phyloP scores from a whole-genome alignment of 148 eudicot genomes.

The Rhododendron kiyosumense region DNA sequence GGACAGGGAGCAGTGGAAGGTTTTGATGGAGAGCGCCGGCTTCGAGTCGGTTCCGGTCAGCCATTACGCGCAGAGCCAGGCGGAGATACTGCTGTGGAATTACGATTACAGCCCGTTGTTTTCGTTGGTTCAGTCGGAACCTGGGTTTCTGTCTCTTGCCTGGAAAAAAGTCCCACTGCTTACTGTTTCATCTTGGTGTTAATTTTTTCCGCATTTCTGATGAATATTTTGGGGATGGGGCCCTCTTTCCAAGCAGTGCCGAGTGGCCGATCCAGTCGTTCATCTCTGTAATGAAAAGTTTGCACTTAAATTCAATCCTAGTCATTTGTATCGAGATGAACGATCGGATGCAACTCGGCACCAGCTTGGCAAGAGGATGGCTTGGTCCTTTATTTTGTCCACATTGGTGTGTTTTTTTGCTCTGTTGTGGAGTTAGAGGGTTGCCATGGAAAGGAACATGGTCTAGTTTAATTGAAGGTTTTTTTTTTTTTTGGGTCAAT shows the following conservation, averaged over 20 bases:
- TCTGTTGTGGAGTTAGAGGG: conserved; percentile 3
- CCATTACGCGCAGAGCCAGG: conserved; percentile 85
- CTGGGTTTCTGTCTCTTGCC: conserved; percentile 73
- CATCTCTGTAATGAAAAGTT: too few species aligned
- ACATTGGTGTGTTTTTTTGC: conserved; percentile 1
- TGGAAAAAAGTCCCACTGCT: conserved; percentile 77
- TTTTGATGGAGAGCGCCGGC: conserved; percentile 60
- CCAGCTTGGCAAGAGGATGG: too few species aligned
- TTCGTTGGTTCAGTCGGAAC: conserved; percentile 41
- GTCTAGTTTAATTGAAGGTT: background rate
- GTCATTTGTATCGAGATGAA: too few species aligned
- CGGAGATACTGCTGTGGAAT: conserved; percentile 66
- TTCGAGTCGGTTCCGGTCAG: conserved; percentile 59
- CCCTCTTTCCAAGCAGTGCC: too few species aligned
- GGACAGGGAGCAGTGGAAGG: conserved; percentile 60
- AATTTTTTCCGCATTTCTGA: background rate
- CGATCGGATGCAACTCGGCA: too few species aligned
- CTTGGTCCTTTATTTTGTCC: background rate
- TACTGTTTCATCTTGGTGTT: conserved; percentile 87
- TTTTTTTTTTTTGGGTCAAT: background rate
- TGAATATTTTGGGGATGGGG: too few species aligned
- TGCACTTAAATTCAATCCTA: too few species aligned
- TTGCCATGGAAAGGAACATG: conserved; percentile 3
- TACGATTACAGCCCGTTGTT: conserved; percentile 62
- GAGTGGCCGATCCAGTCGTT: too few species aligned